Conservation (phyloP, 192 early-diverging fungal genomes). For the Umbelopsis sp. region DNA sequence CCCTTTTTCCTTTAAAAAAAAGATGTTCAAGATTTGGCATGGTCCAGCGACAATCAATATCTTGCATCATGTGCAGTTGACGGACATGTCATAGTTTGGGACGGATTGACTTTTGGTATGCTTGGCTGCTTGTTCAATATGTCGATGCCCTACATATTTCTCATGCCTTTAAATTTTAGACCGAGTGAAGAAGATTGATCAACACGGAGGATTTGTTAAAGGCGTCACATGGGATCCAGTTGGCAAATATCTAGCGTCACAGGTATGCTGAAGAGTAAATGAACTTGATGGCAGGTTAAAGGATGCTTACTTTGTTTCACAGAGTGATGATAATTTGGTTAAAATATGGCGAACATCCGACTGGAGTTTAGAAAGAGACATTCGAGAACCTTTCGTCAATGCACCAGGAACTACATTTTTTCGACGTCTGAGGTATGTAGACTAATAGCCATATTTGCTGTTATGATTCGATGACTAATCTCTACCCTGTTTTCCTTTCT, state of each 20-base stretch:
- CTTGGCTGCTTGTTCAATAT: background rate
- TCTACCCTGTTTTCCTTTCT: too few relatives aligned
- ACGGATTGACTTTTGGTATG: slow-evolving; percentile 76
- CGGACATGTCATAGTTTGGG: slow-evolving; percentile 83
- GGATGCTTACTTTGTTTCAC: background rate
- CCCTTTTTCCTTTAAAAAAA: slow-evolving; percentile 23
- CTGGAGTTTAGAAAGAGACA: slow-evolving; percentile 78
- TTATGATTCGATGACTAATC: background rate
- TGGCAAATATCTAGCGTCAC: slow-evolving; percentile 88
- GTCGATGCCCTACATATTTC: background rate
- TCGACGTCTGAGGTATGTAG: slow-evolving; percentile 71
- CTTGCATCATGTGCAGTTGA: slow-evolving; percentile 93
- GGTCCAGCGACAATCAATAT: slow-evolving; percentile 85
- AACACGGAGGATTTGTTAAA: slow-evolving; percentile 91
- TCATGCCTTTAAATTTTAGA: slow-evolving; percentile 35
- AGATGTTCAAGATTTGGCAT: slow-evolving; percentile 92
- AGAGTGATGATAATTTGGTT: slow-evolving; percentile 89
- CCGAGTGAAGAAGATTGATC: slow-evolving; percentile 62
- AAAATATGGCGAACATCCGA: slow-evolving; percentile 87
- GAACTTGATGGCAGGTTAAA: background rate
- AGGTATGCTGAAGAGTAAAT: slow-evolving; percentile 48
- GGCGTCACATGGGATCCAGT: slow-evolving; percentile 96
- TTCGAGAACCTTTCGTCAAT: slow-evolving; percentile 72
- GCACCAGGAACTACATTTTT: slow-evolving; percentile 91
- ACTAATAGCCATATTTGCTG: background rate